Conservation (phyloP, 2,329 filamentous ascomycete species). For the Hypoxylon sp. region DNA sequence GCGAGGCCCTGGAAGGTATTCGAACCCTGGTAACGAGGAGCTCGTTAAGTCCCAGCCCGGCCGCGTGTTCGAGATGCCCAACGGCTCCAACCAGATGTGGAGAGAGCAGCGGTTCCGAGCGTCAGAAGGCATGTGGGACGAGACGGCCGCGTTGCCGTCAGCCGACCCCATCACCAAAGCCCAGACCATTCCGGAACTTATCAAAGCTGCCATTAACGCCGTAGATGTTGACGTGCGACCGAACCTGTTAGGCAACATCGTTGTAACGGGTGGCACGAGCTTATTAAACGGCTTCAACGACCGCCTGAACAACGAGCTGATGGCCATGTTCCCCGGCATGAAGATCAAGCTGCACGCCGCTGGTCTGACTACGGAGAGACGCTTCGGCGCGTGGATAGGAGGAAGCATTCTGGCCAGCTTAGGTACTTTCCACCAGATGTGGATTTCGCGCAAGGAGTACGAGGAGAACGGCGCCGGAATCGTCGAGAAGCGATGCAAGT, state of each 20-base stretch:
- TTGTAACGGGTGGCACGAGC: conserved; percentile 88
- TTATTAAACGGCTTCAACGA: conserved; percentile 93
- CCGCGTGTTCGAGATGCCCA: conserved; percentile 94
- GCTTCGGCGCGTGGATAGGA: conserved; percentile 95
- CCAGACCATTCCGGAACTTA: conserved; percentile 84
- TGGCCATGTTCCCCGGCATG: conserved; percentile 81
- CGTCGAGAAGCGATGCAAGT: conserved; percentile 97
- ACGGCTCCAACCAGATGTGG: conserved; percentile 96
- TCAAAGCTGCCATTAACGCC: conserved; percentile 77
- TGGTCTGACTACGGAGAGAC: conserved; percentile 84
- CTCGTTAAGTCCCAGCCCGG: conserved; percentile 76
- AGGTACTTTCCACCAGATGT: conserved; percentile 99
- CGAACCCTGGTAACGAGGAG: conserved; percentile 76
- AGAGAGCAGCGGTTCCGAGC: conserved; percentile 85
- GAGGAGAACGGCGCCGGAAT: conserved; percentile 92
- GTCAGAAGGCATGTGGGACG: conserved; percentile 91
- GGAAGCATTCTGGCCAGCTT: conserved; percentile 94
- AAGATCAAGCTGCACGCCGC: conserved; percentile 89
- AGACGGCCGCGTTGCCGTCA: conserved; percentile 72
- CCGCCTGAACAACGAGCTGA: conserved; percentile 84
- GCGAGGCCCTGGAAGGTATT: conserved; percentile 78
- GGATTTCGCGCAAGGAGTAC: conserved; percentile 97
- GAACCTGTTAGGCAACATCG: conserved; percentile 85
- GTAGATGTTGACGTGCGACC: conserved; percentile 91
- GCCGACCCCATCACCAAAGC: conserved; percentile 57